Percentiles rank a stretch among this genome's conserved stretches.
These are phyloP conservation scores for Acmispon strigosus DNA, from an alignment of 306 rosid genomes.

Conservation along the genomic window DNA sequence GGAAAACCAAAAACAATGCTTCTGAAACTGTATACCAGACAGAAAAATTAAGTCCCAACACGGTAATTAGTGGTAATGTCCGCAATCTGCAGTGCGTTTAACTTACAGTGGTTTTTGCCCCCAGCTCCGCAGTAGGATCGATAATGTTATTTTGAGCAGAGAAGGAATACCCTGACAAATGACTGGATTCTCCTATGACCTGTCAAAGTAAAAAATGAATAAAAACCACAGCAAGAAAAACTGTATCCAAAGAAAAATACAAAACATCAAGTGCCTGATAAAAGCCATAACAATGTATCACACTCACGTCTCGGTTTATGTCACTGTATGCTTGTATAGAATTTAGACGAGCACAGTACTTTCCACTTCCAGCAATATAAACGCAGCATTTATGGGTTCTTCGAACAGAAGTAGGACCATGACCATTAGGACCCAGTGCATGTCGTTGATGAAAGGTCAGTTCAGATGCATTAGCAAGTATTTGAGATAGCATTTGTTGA, in stretches of 20 bases:
- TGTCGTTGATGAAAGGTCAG: constrained; percentile 62
- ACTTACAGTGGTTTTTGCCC: constrained; percentile 89
- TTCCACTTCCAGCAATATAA: constrained; percentile 71
- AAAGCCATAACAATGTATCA: constrained; percentile 10
- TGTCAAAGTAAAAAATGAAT: constrained; percentile 29
- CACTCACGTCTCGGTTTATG: constrained; percentile 92
- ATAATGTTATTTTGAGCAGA: constrained; percentile 82
- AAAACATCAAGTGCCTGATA: constrained; percentile 9
- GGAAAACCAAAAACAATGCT: background rate
- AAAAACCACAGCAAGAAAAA: constrained; percentile 7
- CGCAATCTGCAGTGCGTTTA: background rate
- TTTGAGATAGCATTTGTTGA: constrained; percentile 53
- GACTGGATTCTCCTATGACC: constrained; percentile 85
- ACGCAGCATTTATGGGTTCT: constrained; percentile 92
- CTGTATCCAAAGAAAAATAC: background rate
- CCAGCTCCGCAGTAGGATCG: constrained; percentile 81
- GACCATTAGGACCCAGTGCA: constrained; percentile 41
- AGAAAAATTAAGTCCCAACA: background rate
- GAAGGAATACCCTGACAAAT: constrained; percentile 86
- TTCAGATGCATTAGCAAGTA: constrained; percentile 72
- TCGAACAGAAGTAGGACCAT: constrained; percentile 38
- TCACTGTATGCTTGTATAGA: constrained; percentile 87
- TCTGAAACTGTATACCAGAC: constrained; percentile 15
- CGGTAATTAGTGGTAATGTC: background rate
- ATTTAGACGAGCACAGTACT: constrained; percentile 77